Evolutionary conservation across 441 rosid species (phyloP).

Genomic region (Eruca vesicaria): DNA sequence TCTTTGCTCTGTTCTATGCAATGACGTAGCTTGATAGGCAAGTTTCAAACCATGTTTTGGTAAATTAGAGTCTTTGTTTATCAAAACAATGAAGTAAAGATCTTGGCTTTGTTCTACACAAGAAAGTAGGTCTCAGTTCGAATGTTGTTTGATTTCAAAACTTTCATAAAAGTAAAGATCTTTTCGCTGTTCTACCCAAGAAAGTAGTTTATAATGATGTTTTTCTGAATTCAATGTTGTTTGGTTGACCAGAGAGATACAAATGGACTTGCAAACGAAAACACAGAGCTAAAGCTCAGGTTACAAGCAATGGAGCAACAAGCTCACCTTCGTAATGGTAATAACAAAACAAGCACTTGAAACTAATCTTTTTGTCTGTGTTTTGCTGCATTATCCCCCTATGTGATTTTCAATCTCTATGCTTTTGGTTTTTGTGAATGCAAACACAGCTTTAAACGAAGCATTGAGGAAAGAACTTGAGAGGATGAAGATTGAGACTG

Average conservation of each 20-base stretch:
- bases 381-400: neutral
- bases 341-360: neutral
- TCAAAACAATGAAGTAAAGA: too few relatives aligned
- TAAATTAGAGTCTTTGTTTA: too few relatives aligned
- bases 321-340: constrained; percentile 85
- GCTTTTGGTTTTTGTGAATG: neutral
- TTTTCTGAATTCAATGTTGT: neutral
- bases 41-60: too few relatives aligned
- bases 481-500: constrained; percentile 76
- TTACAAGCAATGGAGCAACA: constrained; percentile 87
- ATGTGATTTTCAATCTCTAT: neutral
- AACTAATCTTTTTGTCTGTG: too few relatives aligned
- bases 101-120: too few relatives aligned
- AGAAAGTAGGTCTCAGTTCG: too few relatives aligned
- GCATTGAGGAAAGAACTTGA: constrained; percentile 80
- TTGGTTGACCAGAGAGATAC: constrained; percentile 64
- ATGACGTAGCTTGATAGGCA: neutral
- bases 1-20: neutral
- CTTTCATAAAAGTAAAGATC: too few relatives aligned
- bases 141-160: too few relatives aligned
- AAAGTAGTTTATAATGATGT: too few relatives aligned
- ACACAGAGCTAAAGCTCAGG: constrained; percentile 80
- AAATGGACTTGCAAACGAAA: constrained; percentile 61
- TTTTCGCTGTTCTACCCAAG: too few relatives aligned
- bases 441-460: constrained; percentile 63